Conservation (phyloP, 1,284 basidiomycete genomes). For the Phaffia rhodozyma region DNA sequence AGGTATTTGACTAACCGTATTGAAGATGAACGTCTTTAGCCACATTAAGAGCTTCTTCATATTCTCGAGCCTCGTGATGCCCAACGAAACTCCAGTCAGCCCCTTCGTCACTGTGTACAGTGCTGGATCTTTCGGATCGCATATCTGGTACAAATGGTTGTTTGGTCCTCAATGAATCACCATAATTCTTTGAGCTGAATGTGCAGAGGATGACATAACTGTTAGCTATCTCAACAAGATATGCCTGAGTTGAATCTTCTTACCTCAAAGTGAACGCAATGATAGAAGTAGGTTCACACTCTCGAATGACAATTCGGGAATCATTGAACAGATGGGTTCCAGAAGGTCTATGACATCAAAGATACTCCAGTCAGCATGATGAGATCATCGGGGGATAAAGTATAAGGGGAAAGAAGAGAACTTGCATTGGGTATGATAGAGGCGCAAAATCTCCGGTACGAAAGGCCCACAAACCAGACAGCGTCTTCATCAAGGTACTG, state of each 20-base stretch:
- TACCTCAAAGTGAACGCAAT: conserved; percentile 89
- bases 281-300: conserved; percentile 95
- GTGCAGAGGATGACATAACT: background rate
- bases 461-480: conserved; percentile 70
- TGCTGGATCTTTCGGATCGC: background rate
- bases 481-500: conserved; percentile 68
- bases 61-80: conserved; percentile 29
- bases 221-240: conserved; percentile 6
- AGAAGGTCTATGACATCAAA: background rate
- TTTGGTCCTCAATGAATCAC: conserved; percentile 53
- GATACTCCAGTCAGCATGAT: background rate
- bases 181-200: conserved; percentile 69
- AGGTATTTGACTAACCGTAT: conserved; percentile 27
- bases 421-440: conserved; percentile 44
- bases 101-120: conserved; percentile 3
- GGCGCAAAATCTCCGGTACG: conserved; percentile 43
- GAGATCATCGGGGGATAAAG: background rate
- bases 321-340: conserved; percentile 74
- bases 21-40: conserved; percentile 35
- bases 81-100: conserved; percentile 20
- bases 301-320: conserved; percentile 86
- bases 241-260: conserved; percentile 23
- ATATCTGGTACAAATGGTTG: background rate
- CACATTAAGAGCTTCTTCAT: conserved; percentile 26
- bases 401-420: background rate